These are phyloP conservation scores for Diaporthe sp. DNA, from an alignment of 2,329 filamentous ascomycete species.

Conservation along the genomic window DNA sequence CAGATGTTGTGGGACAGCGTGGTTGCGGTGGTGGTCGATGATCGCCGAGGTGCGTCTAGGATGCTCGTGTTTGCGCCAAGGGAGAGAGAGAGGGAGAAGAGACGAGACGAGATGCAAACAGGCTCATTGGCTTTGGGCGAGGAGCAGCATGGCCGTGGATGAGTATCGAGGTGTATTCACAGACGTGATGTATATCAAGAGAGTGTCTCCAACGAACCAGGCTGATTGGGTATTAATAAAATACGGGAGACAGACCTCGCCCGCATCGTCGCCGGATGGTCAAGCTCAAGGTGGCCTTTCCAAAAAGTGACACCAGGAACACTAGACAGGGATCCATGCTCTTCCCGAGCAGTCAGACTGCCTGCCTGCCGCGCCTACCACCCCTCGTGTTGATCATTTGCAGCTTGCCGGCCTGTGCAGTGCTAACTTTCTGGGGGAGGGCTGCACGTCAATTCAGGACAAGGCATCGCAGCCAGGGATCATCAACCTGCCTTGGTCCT, in stretches of 20 bases:
- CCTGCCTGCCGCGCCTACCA: constrained; percentile 17
- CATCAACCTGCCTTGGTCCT: constrained; percentile 3
- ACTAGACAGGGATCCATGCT: constrained; percentile 36
- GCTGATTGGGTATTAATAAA: constrained; percentile 27
- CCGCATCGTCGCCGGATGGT: constrained; percentile 1
- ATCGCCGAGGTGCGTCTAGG: constrained; percentile 12
- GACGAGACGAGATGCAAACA: neutral
- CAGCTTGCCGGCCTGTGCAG: neutral
- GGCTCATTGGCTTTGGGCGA: constrained; percentile 1
- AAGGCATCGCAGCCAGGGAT: neutral
- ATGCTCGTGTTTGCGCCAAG: constrained; percentile 23
- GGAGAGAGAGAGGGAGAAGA: constrained; percentile 3
- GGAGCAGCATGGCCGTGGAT: constrained; percentile 15
- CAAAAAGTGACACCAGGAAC: constrained; percentile 35
- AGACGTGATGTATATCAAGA: constrained; percentile 4
- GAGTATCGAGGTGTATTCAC: neutral
- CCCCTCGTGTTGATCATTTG: constrained; percentile 19
- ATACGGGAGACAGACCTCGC: neutral
- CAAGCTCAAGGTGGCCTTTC: constrained; percentile 38
- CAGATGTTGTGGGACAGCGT: neutral
- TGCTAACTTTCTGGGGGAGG: constrained; percentile 10
- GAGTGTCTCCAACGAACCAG: neutral
- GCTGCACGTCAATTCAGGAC: constrained; percentile 17
- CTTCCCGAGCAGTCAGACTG: neutral
- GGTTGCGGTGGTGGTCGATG: constrained; percentile 3